Evolutionary conservation across 768 basidiomycete species (phyloP).

Genomic region (Mycena haematopus): DNA sequence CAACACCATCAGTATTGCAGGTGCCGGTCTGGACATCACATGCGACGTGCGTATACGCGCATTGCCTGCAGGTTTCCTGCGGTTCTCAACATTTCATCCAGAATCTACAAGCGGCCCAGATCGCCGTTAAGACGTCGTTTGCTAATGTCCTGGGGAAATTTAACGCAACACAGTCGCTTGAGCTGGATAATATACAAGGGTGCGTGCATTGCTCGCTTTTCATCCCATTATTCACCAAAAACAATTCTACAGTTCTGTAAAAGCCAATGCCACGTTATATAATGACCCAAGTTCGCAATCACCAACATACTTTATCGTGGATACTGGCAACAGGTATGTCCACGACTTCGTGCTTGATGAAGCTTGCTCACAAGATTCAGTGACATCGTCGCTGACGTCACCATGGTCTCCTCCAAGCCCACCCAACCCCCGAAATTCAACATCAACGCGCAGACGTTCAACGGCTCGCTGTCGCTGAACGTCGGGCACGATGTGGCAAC

Average conservation of each 20-base stretch:
- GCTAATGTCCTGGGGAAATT: constrained; percentile 61
- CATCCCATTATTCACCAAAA: constrained; percentile 10
- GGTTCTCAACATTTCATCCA: constrained; percentile 34
- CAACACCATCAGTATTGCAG: constrained; percentile 54
- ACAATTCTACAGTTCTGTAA: constrained; percentile 49
- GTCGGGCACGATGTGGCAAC: constrained; percentile 50
- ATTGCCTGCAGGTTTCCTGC: neutral
- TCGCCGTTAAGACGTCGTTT: constrained; percentile 60
- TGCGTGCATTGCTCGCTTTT: constrained; percentile 36
- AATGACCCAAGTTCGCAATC: constrained; percentile 41
- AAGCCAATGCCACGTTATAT: constrained; percentile 54
- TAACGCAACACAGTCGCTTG: constrained; percentile 52
- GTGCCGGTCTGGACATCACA: constrained; percentile 51
- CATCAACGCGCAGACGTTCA: constrained; percentile 60
- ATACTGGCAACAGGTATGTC: constrained; percentile 42
- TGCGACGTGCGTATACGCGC: constrained; percentile 49
- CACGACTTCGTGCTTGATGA: neutral
- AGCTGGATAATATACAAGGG: constrained; percentile 67
- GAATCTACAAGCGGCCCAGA: constrained; percentile 55
- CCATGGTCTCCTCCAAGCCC: constrained; percentile 39
- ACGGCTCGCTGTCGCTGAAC: constrained; percentile 52
- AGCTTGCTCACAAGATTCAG: constrained; percentile 35
- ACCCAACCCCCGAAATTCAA: constrained; percentile 42
- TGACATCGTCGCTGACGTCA: constrained; percentile 47
- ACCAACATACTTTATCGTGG: constrained; percentile 47